phyloP scores from a whole-genome alignment of 371 early-diverging fungal genomes.

The Choanephora cucurbitarum region DNA sequence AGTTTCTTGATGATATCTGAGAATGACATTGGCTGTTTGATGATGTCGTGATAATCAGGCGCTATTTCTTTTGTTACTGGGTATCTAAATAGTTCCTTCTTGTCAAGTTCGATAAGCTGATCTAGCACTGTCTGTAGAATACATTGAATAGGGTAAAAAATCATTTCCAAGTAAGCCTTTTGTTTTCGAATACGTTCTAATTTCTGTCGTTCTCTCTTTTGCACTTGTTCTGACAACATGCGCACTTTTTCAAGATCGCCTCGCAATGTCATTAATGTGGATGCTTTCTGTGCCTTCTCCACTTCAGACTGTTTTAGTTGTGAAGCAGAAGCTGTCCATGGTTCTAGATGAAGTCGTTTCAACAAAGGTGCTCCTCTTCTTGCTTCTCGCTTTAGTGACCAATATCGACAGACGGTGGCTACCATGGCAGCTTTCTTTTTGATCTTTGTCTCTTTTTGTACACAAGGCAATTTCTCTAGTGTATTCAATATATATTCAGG shows the following conservation, averaged over 20 bases:
- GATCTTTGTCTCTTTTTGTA: slow-evolving; percentile 41
- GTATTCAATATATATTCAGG: slow-evolving; percentile 69
- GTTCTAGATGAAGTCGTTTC: slow-evolving; percentile 95
- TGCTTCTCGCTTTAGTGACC: slow-evolving; percentile 90
- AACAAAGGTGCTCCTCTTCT: slow-evolving; percentile 90
- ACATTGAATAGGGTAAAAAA: slow-evolving; percentile 74
- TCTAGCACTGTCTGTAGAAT: slow-evolving; percentile 63
- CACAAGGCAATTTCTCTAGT: slow-evolving; percentile 52
- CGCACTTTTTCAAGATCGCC: slow-evolving; percentile 88
- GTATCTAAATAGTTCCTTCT: slow-evolving; percentile 51
- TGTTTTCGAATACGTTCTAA: slow-evolving; percentile 63
- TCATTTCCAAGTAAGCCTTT: slow-evolving; percentile 66
- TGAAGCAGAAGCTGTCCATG: slow-evolving; percentile 92
- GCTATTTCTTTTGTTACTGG: slow-evolving; percentile 81
- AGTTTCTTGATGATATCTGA: slow-evolving; percentile 51
- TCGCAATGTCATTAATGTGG: slow-evolving; percentile 62
- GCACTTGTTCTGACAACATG: slow-evolving; percentile 82
- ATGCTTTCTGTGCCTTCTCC: slow-evolving; percentile 67
- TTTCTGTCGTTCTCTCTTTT: slow-evolving; percentile 87
- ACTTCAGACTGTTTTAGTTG: slow-evolving; percentile 80
- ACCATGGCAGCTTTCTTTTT: slow-evolving; percentile 62
- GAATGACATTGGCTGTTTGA: slow-evolving; percentile 65
- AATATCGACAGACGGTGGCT: slow-evolving; percentile 79
- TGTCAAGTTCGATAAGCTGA: slow-evolving; percentile 61
- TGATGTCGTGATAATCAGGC: slow-evolving; percentile 79